Evolutionary conservation across 108 stramenopile genomes (phyloP).

Genomic region (Schizochytrium sp.): DNA sequence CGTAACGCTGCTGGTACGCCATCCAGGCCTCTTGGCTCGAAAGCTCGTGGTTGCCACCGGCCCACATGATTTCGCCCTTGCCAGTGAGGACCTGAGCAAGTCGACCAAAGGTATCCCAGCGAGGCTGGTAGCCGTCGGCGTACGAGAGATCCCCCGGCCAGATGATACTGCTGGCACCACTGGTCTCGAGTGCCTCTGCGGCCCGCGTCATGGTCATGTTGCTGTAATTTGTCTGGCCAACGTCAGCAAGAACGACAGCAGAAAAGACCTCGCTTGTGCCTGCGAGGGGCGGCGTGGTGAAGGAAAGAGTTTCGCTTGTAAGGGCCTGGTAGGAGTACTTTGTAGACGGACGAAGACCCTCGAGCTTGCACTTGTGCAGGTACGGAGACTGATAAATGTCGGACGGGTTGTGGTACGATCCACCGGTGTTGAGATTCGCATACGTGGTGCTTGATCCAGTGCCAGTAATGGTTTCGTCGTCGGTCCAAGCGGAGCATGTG

Average conservation of each 20-base stretch:
- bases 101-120: slow-evolving; percentile 41
- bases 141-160: not conserved
- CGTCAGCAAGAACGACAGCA: not conserved
- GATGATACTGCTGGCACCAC: not conserved
- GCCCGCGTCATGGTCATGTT: not conserved
- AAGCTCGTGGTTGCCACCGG: slow-evolving; percentile 43
- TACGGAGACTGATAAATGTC: not conserved
- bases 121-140: slow-evolving; percentile 22
- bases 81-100: slow-evolving; percentile 26
- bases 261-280: not conserved
- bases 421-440: not conserved
- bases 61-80: slow-evolving; percentile 31
- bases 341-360: not conserved
- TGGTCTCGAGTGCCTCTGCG: no score
- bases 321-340: not conserved
- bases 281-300: not conserved
- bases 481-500: not conserved
- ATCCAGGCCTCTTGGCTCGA: slow-evolving; percentile 25
- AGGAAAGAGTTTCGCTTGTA: not conserved
- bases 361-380: not conserved
- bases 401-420: not conserved
- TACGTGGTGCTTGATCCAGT: not conserved
- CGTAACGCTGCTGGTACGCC: slow-evolving; percentile 38
- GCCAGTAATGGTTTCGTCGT: not conserved
- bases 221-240: not conserved